Evolutionary conservation across 768 basidiomycete species (phyloP).

Genomic region (Mycena epipterygia): DNA sequence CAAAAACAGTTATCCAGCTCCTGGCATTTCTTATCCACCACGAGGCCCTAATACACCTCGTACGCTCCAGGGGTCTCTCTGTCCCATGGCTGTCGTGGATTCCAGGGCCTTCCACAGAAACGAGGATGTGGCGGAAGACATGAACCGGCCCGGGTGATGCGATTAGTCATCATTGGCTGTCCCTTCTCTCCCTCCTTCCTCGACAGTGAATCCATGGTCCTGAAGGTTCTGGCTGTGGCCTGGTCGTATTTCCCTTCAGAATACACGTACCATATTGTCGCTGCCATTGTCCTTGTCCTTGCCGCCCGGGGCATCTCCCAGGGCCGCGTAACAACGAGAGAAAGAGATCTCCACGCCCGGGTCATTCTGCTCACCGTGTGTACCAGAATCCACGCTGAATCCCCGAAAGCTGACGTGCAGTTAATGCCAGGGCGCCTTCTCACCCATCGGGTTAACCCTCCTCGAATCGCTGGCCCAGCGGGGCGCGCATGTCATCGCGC

Average conservation of each 20-base stretch:
- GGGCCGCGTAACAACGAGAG: slow-evolving; percentile 77
- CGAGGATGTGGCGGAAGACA: too few relatives aligned
- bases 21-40: too few relatives aligned
- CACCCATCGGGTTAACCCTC: slow-evolving; percentile 77
- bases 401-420: slow-evolving; percentile 15
- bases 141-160: too few relatives aligned
- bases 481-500: slow-evolving; percentile 85
- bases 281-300: slow-evolving; percentile 59
- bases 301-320: slow-evolving; percentile 73
- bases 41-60: too few relatives aligned
- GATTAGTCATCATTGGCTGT: too few relatives aligned
- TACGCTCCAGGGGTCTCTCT: too few relatives aligned
- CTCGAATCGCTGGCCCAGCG: slow-evolving; percentile 76
- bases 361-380: slow-evolving; percentile 79
- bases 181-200: too few relatives aligned
- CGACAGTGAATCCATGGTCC: too few relatives aligned
- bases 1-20: too few relatives aligned
- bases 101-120: too few relatives aligned
- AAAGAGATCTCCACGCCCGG: slow-evolving; percentile 82
- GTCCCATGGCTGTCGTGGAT: too few relatives aligned
- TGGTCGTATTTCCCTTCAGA: slow-evolving; percentile 64
- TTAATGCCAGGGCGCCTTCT: slow-evolving; percentile 74
- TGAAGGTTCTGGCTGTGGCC: slow-evolving; percentile 59
- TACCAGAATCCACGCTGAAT: slow-evolving; percentile 14
- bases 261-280: slow-evolving; percentile 67